Conservation (phyloP, 2,329 filamentous ascomycete species). For the Venturia effusa region DNA sequence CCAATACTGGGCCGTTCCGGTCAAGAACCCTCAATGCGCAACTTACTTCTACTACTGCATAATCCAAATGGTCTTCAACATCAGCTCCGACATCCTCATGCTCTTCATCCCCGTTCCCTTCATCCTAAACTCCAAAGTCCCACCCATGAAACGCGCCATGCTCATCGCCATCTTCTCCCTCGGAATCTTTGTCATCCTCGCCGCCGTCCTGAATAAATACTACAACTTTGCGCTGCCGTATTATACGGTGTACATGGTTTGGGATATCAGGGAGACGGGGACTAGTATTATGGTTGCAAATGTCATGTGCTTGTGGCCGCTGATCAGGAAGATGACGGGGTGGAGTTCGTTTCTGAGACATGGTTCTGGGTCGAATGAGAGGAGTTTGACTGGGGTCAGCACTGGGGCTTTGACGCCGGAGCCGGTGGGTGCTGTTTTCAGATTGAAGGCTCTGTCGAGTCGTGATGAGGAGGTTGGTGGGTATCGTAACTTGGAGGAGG, state of each 20-base stretch:
- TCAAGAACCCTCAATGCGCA: slow-evolving; percentile 13
- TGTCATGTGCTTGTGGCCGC: slow-evolving; percentile 37
- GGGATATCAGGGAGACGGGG: slow-evolving; percentile 39
- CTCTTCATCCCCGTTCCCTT: slow-evolving; percentile 13
- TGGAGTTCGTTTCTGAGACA: slow-evolving; percentile 7
- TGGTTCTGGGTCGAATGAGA: background rate
- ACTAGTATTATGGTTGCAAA: slow-evolving; percentile 39
- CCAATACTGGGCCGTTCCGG: slow-evolving; percentile 15
- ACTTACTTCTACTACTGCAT: slow-evolving; percentile 14
- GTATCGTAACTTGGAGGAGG: background rate
- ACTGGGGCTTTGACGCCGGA: background rate
- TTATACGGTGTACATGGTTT: slow-evolving; percentile 35
- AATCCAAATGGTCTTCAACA: slow-evolving; percentile 15
- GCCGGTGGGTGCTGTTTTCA: background rate
- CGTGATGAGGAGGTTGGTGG: background rate
- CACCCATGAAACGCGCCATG: slow-evolving; percentile 11
- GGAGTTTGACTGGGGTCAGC: background rate
- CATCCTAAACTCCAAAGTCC: slow-evolving; percentile 12
- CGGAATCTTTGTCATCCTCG: slow-evolving; percentile 36
- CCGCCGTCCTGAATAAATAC: slow-evolving; percentile 38
- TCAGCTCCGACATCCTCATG: slow-evolving; percentile 14
- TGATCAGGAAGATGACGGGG: slow-evolving; percentile 30
- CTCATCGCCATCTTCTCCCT: slow-evolving; percentile 31
- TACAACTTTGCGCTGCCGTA: slow-evolving; percentile 38
- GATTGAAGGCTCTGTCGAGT: background rate